Base-by-base conservation (phyloP, 352 stramenopile species). In the Globisporangium barbulae region DNA sequence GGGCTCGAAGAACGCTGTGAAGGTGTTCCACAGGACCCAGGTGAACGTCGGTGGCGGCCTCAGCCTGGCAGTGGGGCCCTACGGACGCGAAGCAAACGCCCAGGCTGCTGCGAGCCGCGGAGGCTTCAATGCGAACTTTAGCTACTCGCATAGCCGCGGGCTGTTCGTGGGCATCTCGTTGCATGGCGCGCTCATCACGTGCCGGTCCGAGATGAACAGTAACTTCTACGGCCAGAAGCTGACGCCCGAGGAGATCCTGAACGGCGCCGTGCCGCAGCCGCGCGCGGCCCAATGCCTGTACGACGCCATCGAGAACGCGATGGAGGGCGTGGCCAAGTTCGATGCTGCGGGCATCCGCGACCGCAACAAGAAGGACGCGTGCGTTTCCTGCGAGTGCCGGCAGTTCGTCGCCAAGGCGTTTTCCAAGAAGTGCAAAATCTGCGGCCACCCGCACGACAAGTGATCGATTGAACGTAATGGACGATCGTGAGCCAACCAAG, bases 131-230 rank as follows among this genome's bases (percentile, higher is more conserved):
- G 69, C 92, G 0, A 98, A 98, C 69, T 98, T 97, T 72, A 97
- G 91, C 50, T 98, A 98, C 65, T 96, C 81, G 31, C 81, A 98
- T 39, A 96, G 83, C 56, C 93, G 95, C 39, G 95, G 95, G 5
- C 73, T 98, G 1, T 98, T 98, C 66, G 91, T 89, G 2, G 95
- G 94, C 19, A 87, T 98, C 55, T 98, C 90, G 0, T 74, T 98
- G 41, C 90, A 98, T 65, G 95, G 95, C n/a, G 91, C 91, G 30
- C 72, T 98, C 9, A 91, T 98, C 64, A 88, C 87, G 15, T 89
- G 85, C 28, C 79, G 96, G 5, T 75, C 91, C n/a, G 79, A 97
- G 37, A 90, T 97, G 53, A 98, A 98, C 75, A 93, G 92, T 73
- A 97, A 97, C 44, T 98, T 98, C 72, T 98, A 98, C 71, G 93